Evolutionary conservation across 2,329 filamentous ascomycete species (phyloP).

Genomic region (Aspergillus texensis): DNA sequence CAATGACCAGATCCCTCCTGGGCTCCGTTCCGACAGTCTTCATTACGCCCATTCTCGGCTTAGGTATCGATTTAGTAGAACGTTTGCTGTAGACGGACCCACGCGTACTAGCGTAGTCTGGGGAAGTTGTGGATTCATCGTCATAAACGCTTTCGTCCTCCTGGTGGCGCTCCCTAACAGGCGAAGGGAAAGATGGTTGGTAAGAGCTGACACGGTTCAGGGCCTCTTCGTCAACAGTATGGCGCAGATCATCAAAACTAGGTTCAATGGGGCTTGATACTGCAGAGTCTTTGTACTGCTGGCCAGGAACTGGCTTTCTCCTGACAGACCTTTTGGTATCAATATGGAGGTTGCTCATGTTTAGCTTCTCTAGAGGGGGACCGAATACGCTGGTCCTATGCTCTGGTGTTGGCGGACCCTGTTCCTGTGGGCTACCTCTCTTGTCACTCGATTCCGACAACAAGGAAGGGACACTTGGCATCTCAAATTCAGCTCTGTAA

Average conservation of each 20-base stretch:
- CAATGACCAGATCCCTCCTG: conserved; percentile 48
- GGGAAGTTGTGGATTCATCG: conserved; percentile 64
- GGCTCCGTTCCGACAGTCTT: conserved; percentile 69
- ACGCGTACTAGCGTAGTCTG: conserved; percentile 76
- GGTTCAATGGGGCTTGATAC: conserved; percentile 32
- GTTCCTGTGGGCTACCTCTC: conserved; percentile 29
- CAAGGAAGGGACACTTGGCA: conserved; percentile 6
- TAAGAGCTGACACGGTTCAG: conserved; percentile 52
- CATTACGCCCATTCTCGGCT: conserved; percentile 75
- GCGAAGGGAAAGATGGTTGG: conserved; percentile 28
- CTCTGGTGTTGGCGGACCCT: conserved; percentile 24
- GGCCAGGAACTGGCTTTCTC: conserved; percentile 57
- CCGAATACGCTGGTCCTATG: conserved; percentile 16
- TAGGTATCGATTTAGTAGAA: conserved; percentile 48
- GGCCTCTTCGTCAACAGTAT: conserved; percentile 52
- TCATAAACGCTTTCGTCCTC: conserved; percentile 58
- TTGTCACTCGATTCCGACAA: conserved; percentile 8
- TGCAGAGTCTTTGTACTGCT: conserved; percentile 25
- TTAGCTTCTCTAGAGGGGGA: conserved; percentile 11
- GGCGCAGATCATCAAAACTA: conserved; percentile 44
- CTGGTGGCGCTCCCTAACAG: conserved; percentile 25
- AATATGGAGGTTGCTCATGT: conserved; percentile 25
- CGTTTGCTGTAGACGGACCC: conserved; percentile 53
- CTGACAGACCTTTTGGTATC: conserved; percentile 50
- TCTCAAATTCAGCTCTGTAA: conserved; percentile 10